A percentile compares a stretch with the other conserved stretches of the same genome.
These are phyloP conservation scores for Bolboschoenoplectus hybrid DNA, from an alignment of 202 grass and related monocot genomes.

Conservation along the genomic window DNA sequence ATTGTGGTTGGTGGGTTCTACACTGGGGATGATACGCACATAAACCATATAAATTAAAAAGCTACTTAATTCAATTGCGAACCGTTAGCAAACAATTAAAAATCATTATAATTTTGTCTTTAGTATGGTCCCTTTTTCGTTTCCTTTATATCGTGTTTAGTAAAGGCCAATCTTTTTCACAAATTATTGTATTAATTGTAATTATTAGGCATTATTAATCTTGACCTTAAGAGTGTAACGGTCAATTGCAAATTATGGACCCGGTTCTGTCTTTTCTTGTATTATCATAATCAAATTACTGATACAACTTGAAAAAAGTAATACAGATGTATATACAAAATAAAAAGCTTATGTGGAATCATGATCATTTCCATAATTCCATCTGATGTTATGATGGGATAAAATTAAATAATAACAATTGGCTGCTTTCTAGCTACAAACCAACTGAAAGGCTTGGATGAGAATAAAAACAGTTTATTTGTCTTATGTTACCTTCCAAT, in stretches of 20 bases:
- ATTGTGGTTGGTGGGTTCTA: conserved; percentile 30
- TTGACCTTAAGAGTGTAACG: background rate
- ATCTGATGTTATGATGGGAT: background rate
- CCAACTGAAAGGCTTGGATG: background rate
- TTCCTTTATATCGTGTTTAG: background rate
- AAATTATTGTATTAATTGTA: background rate
- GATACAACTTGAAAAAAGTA: background rate
- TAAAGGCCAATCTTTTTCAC: background rate
- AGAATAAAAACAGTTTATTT: conserved; percentile 6
- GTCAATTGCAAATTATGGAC: background rate
- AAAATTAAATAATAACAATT: background rate
- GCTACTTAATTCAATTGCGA: background rate
- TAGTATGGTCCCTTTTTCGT: background rate
- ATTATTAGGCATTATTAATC: background rate
- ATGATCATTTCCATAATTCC: background rate
- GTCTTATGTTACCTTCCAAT: background rate
- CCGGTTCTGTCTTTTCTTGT: background rate
- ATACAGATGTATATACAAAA: background rate
- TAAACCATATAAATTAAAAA: conserved; percentile 1
- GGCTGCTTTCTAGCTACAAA: background rate
- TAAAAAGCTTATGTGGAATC: background rate
- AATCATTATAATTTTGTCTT: conserved; percentile 24
- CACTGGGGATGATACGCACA: background rate
- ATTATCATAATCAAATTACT: background rate
- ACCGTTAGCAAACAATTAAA: background rate